Evolutionary conservation across 2,329 filamentous ascomycete species (phyloP).

Genomic region (Aspergillus uvarum): DNA sequence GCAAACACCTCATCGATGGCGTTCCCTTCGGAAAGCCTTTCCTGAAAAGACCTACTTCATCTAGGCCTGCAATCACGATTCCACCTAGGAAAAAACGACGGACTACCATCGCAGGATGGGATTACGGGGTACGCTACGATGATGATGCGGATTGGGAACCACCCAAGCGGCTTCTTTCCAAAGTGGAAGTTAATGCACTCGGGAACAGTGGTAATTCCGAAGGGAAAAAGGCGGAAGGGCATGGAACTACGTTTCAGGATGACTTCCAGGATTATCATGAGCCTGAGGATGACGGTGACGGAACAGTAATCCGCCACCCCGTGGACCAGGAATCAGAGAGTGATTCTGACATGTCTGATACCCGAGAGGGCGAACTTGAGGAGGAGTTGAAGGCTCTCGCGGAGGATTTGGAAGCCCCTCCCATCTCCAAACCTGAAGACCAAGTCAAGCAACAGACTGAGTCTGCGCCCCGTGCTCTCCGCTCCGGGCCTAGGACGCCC

Average conservation of each 20-base stretch:
- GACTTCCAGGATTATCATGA: slow-evolving; percentile 26
- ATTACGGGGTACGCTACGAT: slow-evolving; percentile 25
- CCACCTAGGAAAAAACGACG: slow-evolving; percentile 69
- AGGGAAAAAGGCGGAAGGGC: slow-evolving; percentile 29
- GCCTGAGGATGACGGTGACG: slow-evolving; percentile 30
- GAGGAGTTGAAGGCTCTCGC: slow-evolving; percentile 49
- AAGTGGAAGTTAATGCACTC: slow-evolving; percentile 29
- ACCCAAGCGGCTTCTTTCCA: slow-evolving; percentile 19
- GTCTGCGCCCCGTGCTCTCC: slow-evolving; percentile 12
- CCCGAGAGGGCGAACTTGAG: slow-evolving; percentile 39
- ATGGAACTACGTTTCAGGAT: slow-evolving; percentile 31
- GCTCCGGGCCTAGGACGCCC: slow-evolving; percentile 11
- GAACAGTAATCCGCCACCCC: slow-evolving; percentile 38
- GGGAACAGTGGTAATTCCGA: slow-evolving; percentile 8
- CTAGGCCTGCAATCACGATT: slow-evolving; percentile 67
- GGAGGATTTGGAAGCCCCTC: slow-evolving; percentile 41
- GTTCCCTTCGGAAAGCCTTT: slow-evolving; percentile 77
- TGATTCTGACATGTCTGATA: slow-evolving; percentile 31
- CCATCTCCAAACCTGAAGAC: slow-evolving; percentile 21
- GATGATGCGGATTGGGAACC: slow-evolving; percentile 35
- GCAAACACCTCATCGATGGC: slow-evolving; percentile 80
- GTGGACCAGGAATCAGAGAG: slow-evolving; percentile 30
- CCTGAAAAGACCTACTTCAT: slow-evolving; percentile 55
- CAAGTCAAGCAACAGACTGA: slow-evolving; percentile 15
- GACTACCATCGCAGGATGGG: slow-evolving; percentile 39